Conservation (phyloP, 176 grass and related monocot species). For the Cenchrus fungigraminus region DNA sequence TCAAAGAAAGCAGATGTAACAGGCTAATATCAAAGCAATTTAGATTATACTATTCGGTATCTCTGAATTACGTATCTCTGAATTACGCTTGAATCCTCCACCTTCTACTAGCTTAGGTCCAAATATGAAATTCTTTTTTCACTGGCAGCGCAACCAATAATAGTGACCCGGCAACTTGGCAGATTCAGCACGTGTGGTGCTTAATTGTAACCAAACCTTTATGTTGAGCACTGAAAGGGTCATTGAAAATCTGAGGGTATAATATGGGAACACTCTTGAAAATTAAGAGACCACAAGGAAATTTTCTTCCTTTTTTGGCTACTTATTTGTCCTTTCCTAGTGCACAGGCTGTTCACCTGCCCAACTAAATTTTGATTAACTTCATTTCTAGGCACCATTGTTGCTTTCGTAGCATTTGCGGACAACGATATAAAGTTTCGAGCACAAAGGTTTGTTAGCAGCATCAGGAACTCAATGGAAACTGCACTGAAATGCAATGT, state of each 20-base stretch:
- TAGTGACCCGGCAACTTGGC: background rate
- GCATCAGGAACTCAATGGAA: conserved; percentile 93
- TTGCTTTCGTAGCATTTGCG: conserved; percentile 84
- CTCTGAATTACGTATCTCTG: background rate
- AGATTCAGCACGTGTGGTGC: conserved; percentile 27
- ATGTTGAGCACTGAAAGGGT: conserved; percentile 31
- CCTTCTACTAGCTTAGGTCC: conserved; percentile 1
- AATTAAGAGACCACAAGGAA: background rate
- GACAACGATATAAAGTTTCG: conserved; percentile 68
- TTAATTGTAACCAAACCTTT: conserved; percentile 36
- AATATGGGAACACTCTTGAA: background rate
- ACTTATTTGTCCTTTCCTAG: conserved; percentile 20
- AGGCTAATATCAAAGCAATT: background rate
- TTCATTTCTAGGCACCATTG: conserved; percentile 60
- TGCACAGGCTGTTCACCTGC: background rate
- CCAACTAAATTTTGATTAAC: conserved; percentile 8
- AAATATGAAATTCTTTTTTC: background rate
- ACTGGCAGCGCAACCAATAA: background rate
- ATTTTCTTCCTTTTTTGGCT: background rate
- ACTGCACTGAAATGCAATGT: conserved; percentile 78
- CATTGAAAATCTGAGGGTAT: background rate
- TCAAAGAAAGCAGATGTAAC: background rate
- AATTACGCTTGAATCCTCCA: background rate
- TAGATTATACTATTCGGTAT: background rate
- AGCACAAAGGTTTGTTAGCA: conserved; percentile 91